A percentile compares a stretch with the other conserved stretches of the same genome.
Evolutionary conservation across 805 yeast genomes (phyloP).

Genomic region (Kluyveromyces aestuarii): DNA sequence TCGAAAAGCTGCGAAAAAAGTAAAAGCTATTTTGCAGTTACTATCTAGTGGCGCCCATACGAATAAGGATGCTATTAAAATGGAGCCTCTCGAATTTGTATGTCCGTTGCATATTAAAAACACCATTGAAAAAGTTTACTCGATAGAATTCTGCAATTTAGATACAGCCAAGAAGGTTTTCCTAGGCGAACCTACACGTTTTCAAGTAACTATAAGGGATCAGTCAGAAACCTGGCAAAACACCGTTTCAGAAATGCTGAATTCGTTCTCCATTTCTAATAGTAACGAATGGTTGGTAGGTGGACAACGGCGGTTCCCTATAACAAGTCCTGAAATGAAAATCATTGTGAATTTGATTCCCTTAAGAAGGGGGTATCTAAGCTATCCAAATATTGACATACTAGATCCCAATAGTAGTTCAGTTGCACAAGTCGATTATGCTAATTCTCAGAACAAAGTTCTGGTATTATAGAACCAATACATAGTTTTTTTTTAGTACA

Average conservation of each 20-base stretch:
- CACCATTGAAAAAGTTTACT: slow-evolving; percentile 14
- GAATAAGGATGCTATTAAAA: not conserved
- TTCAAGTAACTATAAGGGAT: slow-evolving; percentile 11
- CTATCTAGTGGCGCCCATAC: not conserved
- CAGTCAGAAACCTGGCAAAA: slow-evolving; percentile 15
- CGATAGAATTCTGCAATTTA: slow-evolving; percentile 10
- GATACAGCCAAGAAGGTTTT: slow-evolving; percentile 1
- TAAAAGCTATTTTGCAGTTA: not conserved
- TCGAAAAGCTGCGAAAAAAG: not conserved
- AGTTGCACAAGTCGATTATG: slow-evolving; percentile 51
- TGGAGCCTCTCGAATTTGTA: slow-evolving; percentile 10
- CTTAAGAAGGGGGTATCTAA: slow-evolving; percentile 61
- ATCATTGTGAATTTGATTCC: slow-evolving; percentile 54
- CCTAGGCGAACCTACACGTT: slow-evolving; percentile 16
- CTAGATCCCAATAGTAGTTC: slow-evolving; percentile 29
- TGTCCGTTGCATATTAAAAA: slow-evolving; percentile 24
- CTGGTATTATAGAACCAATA: slow-evolving; percentile 39
- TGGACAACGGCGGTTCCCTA: slow-evolving; percentile 52
- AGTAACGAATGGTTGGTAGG: slow-evolving; percentile 74
- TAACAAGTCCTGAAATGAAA: slow-evolving; percentile 30
- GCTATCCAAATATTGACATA: slow-evolving; percentile 54
- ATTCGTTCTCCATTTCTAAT: slow-evolving; percentile 39
- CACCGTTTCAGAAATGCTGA: slow-evolving; percentile 10
- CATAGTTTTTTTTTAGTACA: not conserved
- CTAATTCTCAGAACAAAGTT: slow-evolving; percentile 59